These are phyloP conservation scores for Rutstroemia sydowiana DNA, from an alignment of 2,329 filamentous ascomycete species.

Conservation along the genomic window DNA sequence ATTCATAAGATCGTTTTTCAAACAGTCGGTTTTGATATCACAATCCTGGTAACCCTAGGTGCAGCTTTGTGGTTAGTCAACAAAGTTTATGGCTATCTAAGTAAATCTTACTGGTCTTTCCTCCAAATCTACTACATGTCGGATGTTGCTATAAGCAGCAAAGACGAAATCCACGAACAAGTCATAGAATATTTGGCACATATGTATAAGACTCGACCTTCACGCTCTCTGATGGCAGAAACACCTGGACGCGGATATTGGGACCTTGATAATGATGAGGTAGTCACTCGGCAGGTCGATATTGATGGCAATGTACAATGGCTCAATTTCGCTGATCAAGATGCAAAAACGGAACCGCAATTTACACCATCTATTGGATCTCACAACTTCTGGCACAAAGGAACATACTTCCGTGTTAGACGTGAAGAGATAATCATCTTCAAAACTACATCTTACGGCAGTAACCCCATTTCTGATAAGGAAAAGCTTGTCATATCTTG, in stretches of 20 bases:
- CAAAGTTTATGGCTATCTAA: constrained; percentile 34
- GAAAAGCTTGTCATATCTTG: constrained; percentile 49
- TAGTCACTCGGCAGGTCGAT: constrained; percentile 37
- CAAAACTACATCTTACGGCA: constrained; percentile 14
- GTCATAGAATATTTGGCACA: constrained; percentile 51
- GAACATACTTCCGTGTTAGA: constrained; percentile 42
- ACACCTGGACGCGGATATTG: constrained; percentile 48
- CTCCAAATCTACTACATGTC: constrained; percentile 41
- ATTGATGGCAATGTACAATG: constrained; percentile 35
- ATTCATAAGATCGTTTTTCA: constrained; percentile 27
- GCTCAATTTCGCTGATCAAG: constrained; percentile 53
- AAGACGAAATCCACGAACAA: constrained; percentile 51
- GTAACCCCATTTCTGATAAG: constrained; percentile 39
- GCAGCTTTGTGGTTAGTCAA: constrained; percentile 35
- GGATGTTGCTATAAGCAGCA: constrained; percentile 44
- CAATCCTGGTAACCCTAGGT: constrained; percentile 24
- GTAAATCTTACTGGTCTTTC: constrained; percentile 31
- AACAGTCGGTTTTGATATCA: constrained; percentile 27
- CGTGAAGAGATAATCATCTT: constrained; percentile 22
- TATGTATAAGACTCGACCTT: constrained; percentile 44
- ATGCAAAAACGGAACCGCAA: constrained; percentile 43
- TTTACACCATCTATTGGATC: constrained; percentile 47
- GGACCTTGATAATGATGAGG: constrained; percentile 39
- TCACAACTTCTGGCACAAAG: constrained; percentile 48
- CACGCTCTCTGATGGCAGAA: constrained; percentile 47